Evolutionary conservation across 202 grass and related monocot species (phyloP), one percentile per base, ranked within the genome.

Genomic region (Zizania palustris): DNA sequence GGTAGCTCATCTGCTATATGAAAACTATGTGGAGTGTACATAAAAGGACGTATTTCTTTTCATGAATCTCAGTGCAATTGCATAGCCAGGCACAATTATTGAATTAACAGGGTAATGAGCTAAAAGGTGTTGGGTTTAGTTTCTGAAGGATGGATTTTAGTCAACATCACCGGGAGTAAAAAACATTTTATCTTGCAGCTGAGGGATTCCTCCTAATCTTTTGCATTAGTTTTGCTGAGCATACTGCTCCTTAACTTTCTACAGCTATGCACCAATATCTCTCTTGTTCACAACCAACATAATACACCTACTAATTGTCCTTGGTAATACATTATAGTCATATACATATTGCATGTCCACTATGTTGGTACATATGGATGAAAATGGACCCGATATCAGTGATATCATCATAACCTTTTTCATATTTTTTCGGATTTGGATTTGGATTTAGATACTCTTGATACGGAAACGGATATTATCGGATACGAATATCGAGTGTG

Each of bases 121-220:
- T 3, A 28, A 4, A 19, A 11, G 50, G 60, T 83, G 33, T 69
- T 63, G 6, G 20, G 28, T 9, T 42, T 73, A 15, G 20, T 19
- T 50, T 10, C 16, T 75, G 20, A 36, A 63, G 40, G 45, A 65
- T 51, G 35, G 63, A 76, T 82, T 60, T 45, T 77, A 42, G 38
- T 65, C 46, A 77, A 16, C 28, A 19, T 4, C 41, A 67, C 10
- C 21, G 28, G 28, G 28, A 28, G 28, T 46, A 1, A 28, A 16
- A 69, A 49, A 35, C 22, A 46, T 9, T 8, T 36, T 34, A 19
- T 6, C 5, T 65, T 77, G 74, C 51, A 68, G 58, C 50, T 68
- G 21, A 20, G 67, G 61, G 18, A 42, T n/a, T 51, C 41, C 15
- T 33, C 18, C 6, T 77, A 65, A 49, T 50, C 39, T 21, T 10